Conservation (phyloP, 257 asterid genomes). For the Perilla frutescens region DNA sequence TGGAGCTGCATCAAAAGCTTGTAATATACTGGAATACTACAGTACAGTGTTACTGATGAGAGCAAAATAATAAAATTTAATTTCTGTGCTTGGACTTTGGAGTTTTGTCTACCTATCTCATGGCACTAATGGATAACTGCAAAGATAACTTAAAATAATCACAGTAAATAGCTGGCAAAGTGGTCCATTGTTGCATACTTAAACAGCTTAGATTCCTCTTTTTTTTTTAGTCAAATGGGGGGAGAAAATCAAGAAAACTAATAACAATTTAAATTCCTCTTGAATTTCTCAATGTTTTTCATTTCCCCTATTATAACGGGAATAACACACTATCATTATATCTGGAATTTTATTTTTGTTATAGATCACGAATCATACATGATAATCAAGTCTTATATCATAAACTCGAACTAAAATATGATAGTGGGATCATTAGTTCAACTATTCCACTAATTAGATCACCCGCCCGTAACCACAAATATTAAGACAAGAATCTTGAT, state of each 20-base stretch:
- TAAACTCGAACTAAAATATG: background rate
- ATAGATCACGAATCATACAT: background rate
- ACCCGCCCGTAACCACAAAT: background rate
- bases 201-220: slow-evolving; percentile 39
- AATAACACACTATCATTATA: no score
- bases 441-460: background rate
- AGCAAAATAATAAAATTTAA: slow-evolving; percentile 1
- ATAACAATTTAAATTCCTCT: slow-evolving; percentile 18
- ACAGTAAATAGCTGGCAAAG: slow-evolving; percentile 47
- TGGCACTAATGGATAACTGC: slow-evolving; percentile 36
- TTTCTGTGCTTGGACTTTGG: slow-evolving; percentile 33
- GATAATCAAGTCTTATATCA: background rate
- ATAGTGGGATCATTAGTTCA: background rate
- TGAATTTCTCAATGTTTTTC: slow-evolving; percentile 20
- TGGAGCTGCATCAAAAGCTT: slow-evolving; percentile 50
- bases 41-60: slow-evolving; percentile 30
- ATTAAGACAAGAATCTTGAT: no score
- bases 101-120: slow-evolving; percentile 30
- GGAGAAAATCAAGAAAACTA: slow-evolving; percentile 13
- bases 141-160: slow-evolving; percentile 44
- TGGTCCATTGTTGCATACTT: slow-evolving; percentile 46
- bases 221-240: slow-evolving; percentile 29
- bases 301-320: background rate
- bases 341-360: no score
- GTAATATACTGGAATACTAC: slow-evolving; percentile 34